Evolutionary conservation across 1,284 basidiomycete species (phyloP).

Genomic region (Heterobasidion irregulare): DNA sequence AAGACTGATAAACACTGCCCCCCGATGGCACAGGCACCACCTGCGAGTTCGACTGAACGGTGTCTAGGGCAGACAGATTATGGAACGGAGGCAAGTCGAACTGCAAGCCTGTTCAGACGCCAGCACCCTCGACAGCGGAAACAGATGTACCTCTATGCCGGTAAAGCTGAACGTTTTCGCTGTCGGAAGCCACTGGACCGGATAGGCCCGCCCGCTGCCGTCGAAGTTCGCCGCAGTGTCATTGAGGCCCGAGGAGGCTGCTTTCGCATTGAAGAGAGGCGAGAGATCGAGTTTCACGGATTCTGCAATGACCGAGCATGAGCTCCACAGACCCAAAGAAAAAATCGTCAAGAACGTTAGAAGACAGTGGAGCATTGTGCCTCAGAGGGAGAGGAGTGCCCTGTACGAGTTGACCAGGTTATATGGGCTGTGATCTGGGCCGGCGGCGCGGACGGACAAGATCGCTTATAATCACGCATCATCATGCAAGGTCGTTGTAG

Average conservation of each 20-base stretch:
- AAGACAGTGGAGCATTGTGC: background rate
- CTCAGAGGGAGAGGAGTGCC: too few species aligned
- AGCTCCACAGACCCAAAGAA: background rate
- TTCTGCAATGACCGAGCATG: background rate
- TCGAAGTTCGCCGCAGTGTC: conserved; percentile 12
- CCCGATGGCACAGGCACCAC: conserved; percentile 3
- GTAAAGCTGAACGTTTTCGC: conserved; percentile 6
- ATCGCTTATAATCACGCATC: too few species aligned
- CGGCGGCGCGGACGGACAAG: too few species aligned
- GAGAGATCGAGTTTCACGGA: conserved; percentile 7
- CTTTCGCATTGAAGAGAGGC: conserved; percentile 10
- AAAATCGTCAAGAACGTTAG: background rate
- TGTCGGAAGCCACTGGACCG: conserved; percentile 10
- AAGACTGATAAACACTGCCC: conserved; percentile 7
- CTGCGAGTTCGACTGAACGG: conserved; percentile 9
- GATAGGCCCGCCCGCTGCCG: conserved; percentile 11
- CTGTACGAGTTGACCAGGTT: too few species aligned
- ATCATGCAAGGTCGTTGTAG: too few species aligned
- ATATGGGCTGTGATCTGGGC: too few species aligned
- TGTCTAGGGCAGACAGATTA: conserved; percentile 7
- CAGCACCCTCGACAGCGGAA: background rate
- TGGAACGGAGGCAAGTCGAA: conserved; percentile 13
- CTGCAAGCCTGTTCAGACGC: conserved; percentile 1
- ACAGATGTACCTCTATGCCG: conserved; percentile 10
- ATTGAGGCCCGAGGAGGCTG: conserved; percentile 10